These are phyloP conservation scores for Ascochyta rabiei DNA, from an alignment of 2,329 filamentous ascomycete genomes.

Conservation along the genomic window DNA sequence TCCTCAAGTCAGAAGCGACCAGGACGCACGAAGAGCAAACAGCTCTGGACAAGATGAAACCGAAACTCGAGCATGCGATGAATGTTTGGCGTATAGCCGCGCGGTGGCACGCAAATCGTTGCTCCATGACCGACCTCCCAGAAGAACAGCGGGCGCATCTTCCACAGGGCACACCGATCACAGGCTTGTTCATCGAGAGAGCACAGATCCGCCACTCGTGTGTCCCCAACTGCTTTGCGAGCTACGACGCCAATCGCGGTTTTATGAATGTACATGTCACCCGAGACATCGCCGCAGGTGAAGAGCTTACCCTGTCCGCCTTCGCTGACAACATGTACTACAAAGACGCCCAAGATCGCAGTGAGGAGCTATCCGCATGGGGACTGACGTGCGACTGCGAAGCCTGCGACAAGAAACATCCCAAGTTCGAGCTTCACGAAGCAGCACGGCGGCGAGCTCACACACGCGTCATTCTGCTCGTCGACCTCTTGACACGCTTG, in stretches of 20 bases:
- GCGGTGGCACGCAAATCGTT: conserved; percentile 18
- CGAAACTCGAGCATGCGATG: conserved; percentile 1
- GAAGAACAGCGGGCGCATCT: background rate
- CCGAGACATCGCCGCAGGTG: conserved; percentile 2
- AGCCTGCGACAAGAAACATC: conserved; percentile 11
- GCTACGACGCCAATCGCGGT: conserved; percentile 8
- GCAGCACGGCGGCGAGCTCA: background rate
- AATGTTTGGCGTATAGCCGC: conserved; percentile 13
- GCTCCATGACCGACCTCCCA: conserved; percentile 5
- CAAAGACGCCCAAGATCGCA: conserved; percentile 7
- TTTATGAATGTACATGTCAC: conserved; percentile 21
- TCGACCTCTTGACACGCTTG: background rate
- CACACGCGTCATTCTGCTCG: conserved; percentile 3
- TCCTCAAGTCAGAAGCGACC: background rate
- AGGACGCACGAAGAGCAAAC: background rate
- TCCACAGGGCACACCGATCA: background rate
- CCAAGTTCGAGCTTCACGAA: conserved; percentile 10
- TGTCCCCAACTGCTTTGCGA: conserved; percentile 23
- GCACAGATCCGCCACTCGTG: conserved; percentile 41
- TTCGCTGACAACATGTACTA: conserved; percentile 16
- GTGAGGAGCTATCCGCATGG: background rate
- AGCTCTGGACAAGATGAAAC: background rate
- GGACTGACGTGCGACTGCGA: conserved; percentile 18
- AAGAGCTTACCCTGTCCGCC: conserved; percentile 16
- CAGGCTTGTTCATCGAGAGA: conserved; percentile 38